Percentiles rank a stretch among this genome's conserved stretches.
phyloP scores from a whole-genome alignment of 176 grass and related monocot genomes.

The Musa acuminata region DNA sequence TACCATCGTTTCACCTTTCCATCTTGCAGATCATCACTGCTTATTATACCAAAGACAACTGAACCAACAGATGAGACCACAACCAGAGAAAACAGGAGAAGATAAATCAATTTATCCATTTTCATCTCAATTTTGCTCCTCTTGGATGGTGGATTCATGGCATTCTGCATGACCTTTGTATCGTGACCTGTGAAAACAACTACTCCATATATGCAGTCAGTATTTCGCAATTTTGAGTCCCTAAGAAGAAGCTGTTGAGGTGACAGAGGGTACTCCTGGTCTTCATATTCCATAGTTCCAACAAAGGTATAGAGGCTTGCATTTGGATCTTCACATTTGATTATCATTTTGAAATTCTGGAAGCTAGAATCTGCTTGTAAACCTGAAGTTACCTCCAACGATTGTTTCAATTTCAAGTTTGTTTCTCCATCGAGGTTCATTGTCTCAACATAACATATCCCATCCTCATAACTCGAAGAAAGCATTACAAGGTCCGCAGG shows the following conservation, averaged over 20 bases:
- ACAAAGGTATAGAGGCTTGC: slow-evolving; percentile 89
- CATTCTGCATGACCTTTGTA: slow-evolving; percentile 96
- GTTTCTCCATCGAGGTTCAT: slow-evolving; percentile 98
- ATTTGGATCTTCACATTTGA: slow-evolving; percentile 96
- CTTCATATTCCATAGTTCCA: slow-evolving; percentile 64
- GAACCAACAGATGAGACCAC: slow-evolving; percentile 69
- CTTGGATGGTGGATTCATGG: slow-evolving; percentile 86
- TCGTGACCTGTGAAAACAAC: slow-evolving; percentile 94
- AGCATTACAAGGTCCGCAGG: slow-evolving; percentile 92
- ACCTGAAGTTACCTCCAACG: slow-evolving; percentile 59
- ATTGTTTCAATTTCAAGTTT: slow-evolving; percentile 96
- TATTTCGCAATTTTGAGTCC: slow-evolving; percentile 92
- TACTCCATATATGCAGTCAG: slow-evolving; percentile 79
- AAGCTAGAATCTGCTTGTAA: slow-evolving; percentile 54
- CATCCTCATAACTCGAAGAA: slow-evolving; percentile 89
- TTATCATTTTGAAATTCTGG: slow-evolving; percentile 36
- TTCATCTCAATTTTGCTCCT: slow-evolving; percentile 88
- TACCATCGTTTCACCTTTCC: slow-evolving; percentile 70
- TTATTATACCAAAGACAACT: slow-evolving; percentile 78
- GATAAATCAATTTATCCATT: slow-evolving; percentile 89
- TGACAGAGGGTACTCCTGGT: slow-evolving; percentile 46
- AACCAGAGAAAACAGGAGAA: slow-evolving; percentile 57
- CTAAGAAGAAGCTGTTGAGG: slow-evolving; percentile 77
- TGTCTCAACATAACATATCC: slow-evolving; percentile 96
- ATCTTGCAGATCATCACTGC: slow-evolving; percentile 62